These are phyloP conservation scores for Crassisporium funariophilum DNA, from an alignment of 768 basidiomycete genomes.

Conservation along the genomic window DNA sequence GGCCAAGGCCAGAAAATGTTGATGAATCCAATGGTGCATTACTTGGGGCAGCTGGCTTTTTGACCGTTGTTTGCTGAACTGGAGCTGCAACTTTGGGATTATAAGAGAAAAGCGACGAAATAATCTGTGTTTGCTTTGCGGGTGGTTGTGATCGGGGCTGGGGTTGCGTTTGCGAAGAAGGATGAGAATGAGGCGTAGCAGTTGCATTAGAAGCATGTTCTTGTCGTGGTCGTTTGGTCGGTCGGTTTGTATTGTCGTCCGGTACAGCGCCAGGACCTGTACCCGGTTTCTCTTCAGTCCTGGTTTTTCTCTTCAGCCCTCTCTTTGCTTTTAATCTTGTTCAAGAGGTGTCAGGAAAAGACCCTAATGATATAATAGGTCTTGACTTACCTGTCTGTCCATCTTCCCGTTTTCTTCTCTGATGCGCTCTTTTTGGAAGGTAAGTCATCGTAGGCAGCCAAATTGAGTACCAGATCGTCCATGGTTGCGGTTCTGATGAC, in stretches of 20 bases:
- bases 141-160: conserved; percentile 25
- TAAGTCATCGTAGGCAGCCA: conserved; percentile 44
- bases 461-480: conserved; percentile 78
- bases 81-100: conserved; percentile 70
- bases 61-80: conserved; percentile 18
- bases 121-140: conserved; percentile 56
- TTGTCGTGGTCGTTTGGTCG: conserved; percentile 26
- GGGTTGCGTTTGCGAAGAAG: too few relatives aligned
- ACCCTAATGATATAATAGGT: conserved; percentile 4
- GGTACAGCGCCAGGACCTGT: conserved; percentile 17
- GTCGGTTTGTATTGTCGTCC: conserved; percentile 14
- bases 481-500: conserved; percentile 41
- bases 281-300: conserved; percentile 41
- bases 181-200: conserved; percentile 16
- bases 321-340: conserved; percentile 76
- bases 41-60: conserved; percentile 54
- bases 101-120: conserved; percentile 88
- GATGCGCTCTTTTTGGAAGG: conserved; percentile 24
- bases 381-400: conserved; percentile 71
- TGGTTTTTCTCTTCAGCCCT: conserved; percentile 59
- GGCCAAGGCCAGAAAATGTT: conserved; percentile 79
- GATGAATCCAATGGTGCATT: conserved; percentile 86
- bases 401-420: conserved; percentile 63
- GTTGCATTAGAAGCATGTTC: conserved; percentile 9
- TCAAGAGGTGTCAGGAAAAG: conserved; percentile 14